Conservation (phyloP, 2,329 filamentous ascomycete species). For the Arthrobotrys entomopaga region DNA sequence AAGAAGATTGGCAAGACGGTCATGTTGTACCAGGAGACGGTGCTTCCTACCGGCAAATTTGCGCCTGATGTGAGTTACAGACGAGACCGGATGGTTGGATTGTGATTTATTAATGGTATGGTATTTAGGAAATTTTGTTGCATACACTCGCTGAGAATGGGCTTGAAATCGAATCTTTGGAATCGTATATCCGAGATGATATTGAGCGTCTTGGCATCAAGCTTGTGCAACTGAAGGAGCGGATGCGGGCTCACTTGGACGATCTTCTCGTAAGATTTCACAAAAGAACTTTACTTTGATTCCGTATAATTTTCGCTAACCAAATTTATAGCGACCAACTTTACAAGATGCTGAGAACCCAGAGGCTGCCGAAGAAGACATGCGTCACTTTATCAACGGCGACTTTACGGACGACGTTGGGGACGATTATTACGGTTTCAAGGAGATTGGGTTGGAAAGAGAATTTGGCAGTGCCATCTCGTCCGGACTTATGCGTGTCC, state of each 20-base stretch:
- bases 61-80: constrained; percentile 56
- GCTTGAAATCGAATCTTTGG: constrained; percentile 80
- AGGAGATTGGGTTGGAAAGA: constrained; percentile 87
- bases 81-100: neutral
- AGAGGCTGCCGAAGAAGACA: constrained; percentile 92
- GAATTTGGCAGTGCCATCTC: constrained; percentile 89
- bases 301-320: constrained; percentile 57
- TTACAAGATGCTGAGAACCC: constrained; percentile 86
- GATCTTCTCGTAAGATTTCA: constrained; percentile 73
- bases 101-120: constrained; percentile 13
- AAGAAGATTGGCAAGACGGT: constrained; percentile 82
- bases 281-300: neutral
- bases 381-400: constrained; percentile 94
- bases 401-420: constrained; percentile 98
- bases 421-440: constrained; percentile 99
- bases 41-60: constrained; percentile 63
- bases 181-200: constrained; percentile 90
- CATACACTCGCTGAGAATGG: constrained; percentile 88
- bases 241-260: constrained; percentile 92
- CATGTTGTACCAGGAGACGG: constrained; percentile 82
- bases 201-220: constrained; percentile 85
- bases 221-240: constrained; percentile 85
- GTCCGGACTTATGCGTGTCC: constrained; percentile 89
- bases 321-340: constrained; percentile 73
- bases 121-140: constrained; percentile 77